Evolutionary conservation across 2,329 filamentous ascomycete genomes (phyloP), one percentile per base, ranked within the genome.

Genomic region (Ploettnerulaceae sp.): DNA sequence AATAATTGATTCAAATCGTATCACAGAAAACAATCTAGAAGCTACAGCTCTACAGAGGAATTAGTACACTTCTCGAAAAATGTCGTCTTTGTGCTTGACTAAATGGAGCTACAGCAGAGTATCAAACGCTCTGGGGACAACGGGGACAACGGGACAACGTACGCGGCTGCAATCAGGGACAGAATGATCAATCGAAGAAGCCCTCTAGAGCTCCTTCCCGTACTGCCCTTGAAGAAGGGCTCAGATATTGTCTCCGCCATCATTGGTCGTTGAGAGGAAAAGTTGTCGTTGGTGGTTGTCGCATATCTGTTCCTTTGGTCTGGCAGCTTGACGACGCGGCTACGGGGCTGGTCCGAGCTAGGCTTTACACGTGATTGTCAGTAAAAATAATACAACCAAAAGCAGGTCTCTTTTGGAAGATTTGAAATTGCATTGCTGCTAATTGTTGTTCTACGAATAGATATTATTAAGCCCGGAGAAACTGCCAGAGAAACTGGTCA

Each of bases 1-100:
- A 64, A 98, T 98, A 65, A 98, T 98, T 72, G 89, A 95, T 73
- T 98, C 93, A 66, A 98, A 98, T 59, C 87, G 87, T 91, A 62
- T 9, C 22, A 44, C 40, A 18, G 28, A 33, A 25, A 44, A 44
- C 21, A 44, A 35, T 18, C 40, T 32, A 15, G 40, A 44, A 3
- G 40, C 31, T 14, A 44, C 40, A 9, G 40, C 40, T 35, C 40
- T 44, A 17, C 22, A 24, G 14, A 14, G 12, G 11, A 25, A 9
- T 25, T 11, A 33, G 35, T 31, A 33, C 25, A 18, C 24, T 18
- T 42, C 25, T 15, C 33, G 18, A 14, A 18, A 25, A n/a, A 7
- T 24, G n/a, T 17, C 29, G 9, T 18, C 20, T 4, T 9, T 8
- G 9, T 20, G 26, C 14, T 34, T 20, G n/a, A 34, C 12, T n/a